Base-by-base conservation (phyloP, 768 basidiomycete species). In the Tricholoma terreum region DNA sequence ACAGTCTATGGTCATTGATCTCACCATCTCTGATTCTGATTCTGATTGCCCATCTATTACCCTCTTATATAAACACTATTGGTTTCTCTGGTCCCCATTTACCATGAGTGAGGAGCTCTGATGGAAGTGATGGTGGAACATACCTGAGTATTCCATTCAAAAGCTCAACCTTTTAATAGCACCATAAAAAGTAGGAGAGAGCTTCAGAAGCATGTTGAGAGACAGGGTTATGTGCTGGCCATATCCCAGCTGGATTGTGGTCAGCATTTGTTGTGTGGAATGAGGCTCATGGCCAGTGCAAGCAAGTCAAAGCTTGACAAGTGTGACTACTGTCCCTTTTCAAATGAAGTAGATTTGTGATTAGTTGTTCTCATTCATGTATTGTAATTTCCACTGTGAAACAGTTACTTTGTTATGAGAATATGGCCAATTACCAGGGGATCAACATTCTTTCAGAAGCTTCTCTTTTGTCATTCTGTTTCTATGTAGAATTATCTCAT, bases 401-500 rank as follows among this genome's bases (percentile, higher is more conserved):
- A 33, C 10, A 33, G 31, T 33, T 33, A 33, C 31, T 33, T 33
- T 33, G 31, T 33, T 33, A 33, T 40, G 11, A 40, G 38, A 17
- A 40, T 40, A 40, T 6, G 38, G 38, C 38, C 38, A 40, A 11
- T 40, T 40, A 11, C 17, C 2, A 11, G 38, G 38, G 19, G 38
- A 40, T 33, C 31, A 10, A 33, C 42, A n/a, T n/a, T n/a, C n/a
- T n/a, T n/a, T n/a, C n/a, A n/a, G n/a, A n/a, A n/a, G n/a, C n/a
- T n/a, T n/a, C n/a, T 24, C n/a, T 8, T 6, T 49, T 24, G n/a
- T 33, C 31, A 49, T 49, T 24, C n/a, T 3, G 46, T 49, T 27
- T 22, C 21, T 24, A 15, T 6, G 12, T 9, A 27, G 8, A 22
- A 43, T 43, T 14, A 43, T 43, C 21, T 43, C 72, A 54, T 77